Evolutionary conservation across 176 grass and related monocot species (phyloP).

Genomic region (Themeda triandra): DNA sequence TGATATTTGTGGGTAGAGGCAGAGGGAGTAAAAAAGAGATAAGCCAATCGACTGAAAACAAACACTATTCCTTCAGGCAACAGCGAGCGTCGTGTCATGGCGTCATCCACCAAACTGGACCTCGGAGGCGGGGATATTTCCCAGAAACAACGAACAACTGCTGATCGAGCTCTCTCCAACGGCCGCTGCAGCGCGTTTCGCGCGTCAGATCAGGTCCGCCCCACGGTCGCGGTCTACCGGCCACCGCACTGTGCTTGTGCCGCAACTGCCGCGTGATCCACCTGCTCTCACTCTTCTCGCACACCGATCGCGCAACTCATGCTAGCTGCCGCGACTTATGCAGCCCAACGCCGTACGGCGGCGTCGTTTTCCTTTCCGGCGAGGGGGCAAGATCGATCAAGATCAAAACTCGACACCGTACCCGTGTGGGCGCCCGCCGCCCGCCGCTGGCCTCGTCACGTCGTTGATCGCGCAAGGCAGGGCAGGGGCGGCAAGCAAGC

Average conservation of each 20-base stretch:
- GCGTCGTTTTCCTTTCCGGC: conserved; percentile 20
- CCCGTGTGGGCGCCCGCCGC: background rate
- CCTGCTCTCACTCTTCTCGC: background rate
- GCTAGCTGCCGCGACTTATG: background rate
- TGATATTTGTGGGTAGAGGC: too few species aligned
- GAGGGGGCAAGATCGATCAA: background rate
- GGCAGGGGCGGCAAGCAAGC: background rate
- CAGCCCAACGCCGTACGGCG: background rate
- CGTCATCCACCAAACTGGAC: background rate
- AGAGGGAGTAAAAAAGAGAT: too few species aligned
- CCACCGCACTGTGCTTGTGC: background rate
- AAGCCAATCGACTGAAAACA: too few species aligned
- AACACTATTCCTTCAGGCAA: too few species aligned
- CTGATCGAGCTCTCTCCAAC: background rate
- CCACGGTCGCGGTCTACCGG: background rate
- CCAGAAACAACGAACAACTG: background rate
- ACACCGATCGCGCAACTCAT: background rate
- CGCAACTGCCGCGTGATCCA: background rate
- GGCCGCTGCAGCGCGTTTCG: background rate
- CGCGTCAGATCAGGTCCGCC: background rate
- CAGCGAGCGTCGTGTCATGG: background rate
- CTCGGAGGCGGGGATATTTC: background rate
- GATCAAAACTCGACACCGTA: background rate
- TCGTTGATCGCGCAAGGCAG: background rate
- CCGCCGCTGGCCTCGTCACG: background rate